Percentiles rank a stretch among this genome's conserved stretches.
Evolutionary conservation across 2,329 filamentous ascomycete genomes (phyloP).

Genomic region (Microcyclospora pomicola): DNA sequence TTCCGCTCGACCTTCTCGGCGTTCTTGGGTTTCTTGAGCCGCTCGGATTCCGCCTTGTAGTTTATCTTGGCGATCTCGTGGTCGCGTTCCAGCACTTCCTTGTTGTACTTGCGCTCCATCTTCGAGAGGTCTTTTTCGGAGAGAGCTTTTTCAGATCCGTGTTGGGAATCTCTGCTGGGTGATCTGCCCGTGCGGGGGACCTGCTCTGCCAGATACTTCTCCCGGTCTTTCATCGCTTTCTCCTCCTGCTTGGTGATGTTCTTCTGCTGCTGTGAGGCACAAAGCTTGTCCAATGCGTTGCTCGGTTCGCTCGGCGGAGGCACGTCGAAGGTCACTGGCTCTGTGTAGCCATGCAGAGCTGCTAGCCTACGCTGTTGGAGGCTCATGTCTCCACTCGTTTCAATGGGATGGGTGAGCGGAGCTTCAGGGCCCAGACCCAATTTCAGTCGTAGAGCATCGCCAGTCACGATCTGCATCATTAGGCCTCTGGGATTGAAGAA

Average conservation of each 20-base stretch:
- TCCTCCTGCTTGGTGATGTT: constrained; percentile 1
- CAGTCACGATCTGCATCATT: constrained; percentile 3
- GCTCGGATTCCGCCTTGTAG: not conserved
- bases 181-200: not conserved
- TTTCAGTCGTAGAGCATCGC: not conserved
- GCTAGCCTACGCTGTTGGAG: constrained; percentile 1
- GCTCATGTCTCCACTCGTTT: not conserved
- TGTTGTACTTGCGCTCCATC: not conserved
- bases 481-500: constrained; percentile 7
- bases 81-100: not conserved
- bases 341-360: not conserved
- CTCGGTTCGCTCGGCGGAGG: not conserved
- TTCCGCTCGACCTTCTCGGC: not conserved
- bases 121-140: not conserved
- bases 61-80: not conserved
- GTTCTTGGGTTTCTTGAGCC: not conserved
- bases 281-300: constrained; percentile 1
- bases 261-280: not conserved
- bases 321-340: constrained; percentile 1
- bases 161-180: not conserved
- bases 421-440: not conserved
- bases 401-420: not conserved
- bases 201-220: constrained; percentile 1
- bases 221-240: constrained; percentile 1
- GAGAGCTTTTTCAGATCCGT: not conserved